These are phyloP conservation scores for Eimeria tenella DNA, from an alignment of 169 alveolate species.

Conservation along the genomic window DNA sequence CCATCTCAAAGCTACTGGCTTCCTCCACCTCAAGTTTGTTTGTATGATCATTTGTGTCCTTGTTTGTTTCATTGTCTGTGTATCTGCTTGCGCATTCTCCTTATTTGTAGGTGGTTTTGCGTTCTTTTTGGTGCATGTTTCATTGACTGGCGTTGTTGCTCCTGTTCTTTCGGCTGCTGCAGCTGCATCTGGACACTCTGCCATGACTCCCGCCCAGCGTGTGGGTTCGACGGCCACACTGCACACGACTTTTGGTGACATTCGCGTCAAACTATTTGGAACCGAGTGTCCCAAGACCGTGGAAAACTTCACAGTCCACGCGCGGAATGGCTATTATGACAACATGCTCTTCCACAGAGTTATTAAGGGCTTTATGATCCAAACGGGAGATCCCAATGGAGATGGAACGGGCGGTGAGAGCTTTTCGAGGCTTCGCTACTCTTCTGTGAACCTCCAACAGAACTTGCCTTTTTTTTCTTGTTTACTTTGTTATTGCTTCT, in stretches of 20 bases:
- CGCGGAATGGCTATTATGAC: constrained; percentile 94
- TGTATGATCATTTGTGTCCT: no score
- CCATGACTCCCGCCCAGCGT: constrained; percentile 67
- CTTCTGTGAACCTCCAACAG: no score
- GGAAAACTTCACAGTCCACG: constrained; percentile 97
- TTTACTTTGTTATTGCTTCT: no score
- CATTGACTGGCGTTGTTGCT: background rate
- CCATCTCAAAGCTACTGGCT: no score
- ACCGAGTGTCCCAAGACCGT: constrained; percentile 96
- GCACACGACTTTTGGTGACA: constrained; percentile 98
- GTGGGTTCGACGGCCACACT: constrained; percentile 94
- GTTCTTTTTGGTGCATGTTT: background rate
- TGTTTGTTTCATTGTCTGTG: no score
- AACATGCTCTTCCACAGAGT: constrained; percentile 89
- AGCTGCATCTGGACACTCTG: constrained; percentile 42
- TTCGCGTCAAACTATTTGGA: constrained; percentile 93
- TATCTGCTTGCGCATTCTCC: background rate
- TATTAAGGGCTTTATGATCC: constrained; percentile 98
- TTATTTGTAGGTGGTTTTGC: background rate
- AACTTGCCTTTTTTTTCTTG: no score
- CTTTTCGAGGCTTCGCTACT: no score
- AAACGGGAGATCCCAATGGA: constrained; percentile 99
- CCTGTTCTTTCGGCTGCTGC: constrained; percentile 35
- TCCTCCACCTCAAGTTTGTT: no score
- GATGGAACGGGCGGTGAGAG: constrained; percentile 98